These are phyloP conservation scores for Sporisorium iseilematis-ciliati DNA, from an alignment of 1,284 basidiomycete genomes.

Conservation along the genomic window DNA sequence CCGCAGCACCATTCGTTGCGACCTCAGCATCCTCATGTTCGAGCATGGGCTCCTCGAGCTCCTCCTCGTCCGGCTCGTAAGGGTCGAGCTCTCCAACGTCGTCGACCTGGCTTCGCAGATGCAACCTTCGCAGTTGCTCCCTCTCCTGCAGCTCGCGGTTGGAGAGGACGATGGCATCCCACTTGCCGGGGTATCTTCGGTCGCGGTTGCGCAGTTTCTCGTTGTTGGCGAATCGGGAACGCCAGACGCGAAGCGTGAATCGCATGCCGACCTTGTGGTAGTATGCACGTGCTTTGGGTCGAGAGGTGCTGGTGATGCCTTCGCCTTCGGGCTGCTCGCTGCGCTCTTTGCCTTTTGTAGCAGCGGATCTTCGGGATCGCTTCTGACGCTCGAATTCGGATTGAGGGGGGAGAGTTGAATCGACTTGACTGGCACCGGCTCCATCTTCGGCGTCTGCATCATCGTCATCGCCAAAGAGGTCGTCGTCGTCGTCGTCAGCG, in stretches of 20 bases:
- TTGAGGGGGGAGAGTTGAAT: conserved; percentile 55
- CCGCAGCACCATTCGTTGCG: conserved; percentile 11
- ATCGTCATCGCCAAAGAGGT: conserved; percentile 47
- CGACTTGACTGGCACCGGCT: conserved; percentile 16
- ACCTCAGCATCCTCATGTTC: conserved; percentile 8
- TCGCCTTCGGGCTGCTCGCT: conserved; percentile 32
- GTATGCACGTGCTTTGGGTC: conserved; percentile 55
- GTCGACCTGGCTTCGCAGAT: conserved; percentile 52
- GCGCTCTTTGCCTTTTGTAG: conserved; percentile 52
- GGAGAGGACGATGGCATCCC: conserved; percentile 58
- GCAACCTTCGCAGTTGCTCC: conserved; percentile 46
- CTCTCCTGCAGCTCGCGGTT: conserved; percentile 51
- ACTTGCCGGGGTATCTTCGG: conserved; percentile 57
- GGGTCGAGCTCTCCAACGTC: conserved; percentile 53
- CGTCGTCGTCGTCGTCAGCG: conserved; percentile 43
- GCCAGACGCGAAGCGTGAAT: conserved; percentile 62
- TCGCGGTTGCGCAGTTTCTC: conserved; percentile 52
- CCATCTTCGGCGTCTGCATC: conserved; percentile 10
- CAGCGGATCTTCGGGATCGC: conserved; percentile 35
- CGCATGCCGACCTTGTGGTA: conserved; percentile 66
- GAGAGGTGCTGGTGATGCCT: conserved; percentile 27
- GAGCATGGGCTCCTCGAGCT: conserved; percentile 18
- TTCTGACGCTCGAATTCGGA: conserved; percentile 54
- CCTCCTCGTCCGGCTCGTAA: conserved; percentile 54
- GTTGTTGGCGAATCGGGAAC: conserved; percentile 52